These are phyloP conservation scores for Podaxis sp. DNA, from an alignment of 768 basidiomycete genomes.

Conservation along the genomic window DNA sequence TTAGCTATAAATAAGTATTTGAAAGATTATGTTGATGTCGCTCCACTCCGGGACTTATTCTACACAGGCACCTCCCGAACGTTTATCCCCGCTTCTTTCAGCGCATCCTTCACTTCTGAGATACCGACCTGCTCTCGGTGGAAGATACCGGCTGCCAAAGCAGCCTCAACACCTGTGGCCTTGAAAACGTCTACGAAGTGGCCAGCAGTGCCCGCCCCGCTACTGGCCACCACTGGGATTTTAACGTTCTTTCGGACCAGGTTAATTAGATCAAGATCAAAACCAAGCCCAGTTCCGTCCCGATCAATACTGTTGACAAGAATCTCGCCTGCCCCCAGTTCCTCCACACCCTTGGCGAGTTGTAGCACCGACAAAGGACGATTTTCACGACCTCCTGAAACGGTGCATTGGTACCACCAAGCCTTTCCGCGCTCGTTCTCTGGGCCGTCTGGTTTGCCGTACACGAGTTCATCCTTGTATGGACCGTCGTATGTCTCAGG, in stretches of 20 bases:
- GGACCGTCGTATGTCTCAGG: constrained; percentile 64
- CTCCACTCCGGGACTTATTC: background rate
- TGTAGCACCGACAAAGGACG: constrained; percentile 86
- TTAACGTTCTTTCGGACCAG: constrained; percentile 74
- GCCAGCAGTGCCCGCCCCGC: constrained; percentile 79
- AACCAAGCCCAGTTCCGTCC: constrained; percentile 91
- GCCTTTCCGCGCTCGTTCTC: constrained; percentile 67
- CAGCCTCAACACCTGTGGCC: constrained; percentile 82
- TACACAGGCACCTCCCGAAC: constrained; percentile 29
- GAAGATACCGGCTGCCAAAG: constrained; percentile 95
- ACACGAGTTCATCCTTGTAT: constrained; percentile 62
- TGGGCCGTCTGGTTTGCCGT: constrained; percentile 40
- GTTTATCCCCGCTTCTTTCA: constrained; percentile 49
- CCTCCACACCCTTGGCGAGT: constrained; percentile 88
- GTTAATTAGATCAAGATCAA: constrained; percentile 80
- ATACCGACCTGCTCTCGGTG: constrained; percentile 89
- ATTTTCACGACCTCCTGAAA: constrained; percentile 85
- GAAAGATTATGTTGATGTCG: background rate
- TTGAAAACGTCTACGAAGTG: constrained; percentile 91
- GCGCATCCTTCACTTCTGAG: constrained; percentile 67
- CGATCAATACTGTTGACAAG: constrained; percentile 95
- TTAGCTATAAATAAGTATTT: background rate
- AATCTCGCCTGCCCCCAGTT: constrained; percentile 92
- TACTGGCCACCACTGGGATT: constrained; percentile 94
- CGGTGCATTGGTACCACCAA: constrained; percentile 99